These are phyloP conservation scores for Mucor saturninus DNA, from an alignment of 371 early-diverging fungal genomes.

Conservation along the genomic window DNA sequence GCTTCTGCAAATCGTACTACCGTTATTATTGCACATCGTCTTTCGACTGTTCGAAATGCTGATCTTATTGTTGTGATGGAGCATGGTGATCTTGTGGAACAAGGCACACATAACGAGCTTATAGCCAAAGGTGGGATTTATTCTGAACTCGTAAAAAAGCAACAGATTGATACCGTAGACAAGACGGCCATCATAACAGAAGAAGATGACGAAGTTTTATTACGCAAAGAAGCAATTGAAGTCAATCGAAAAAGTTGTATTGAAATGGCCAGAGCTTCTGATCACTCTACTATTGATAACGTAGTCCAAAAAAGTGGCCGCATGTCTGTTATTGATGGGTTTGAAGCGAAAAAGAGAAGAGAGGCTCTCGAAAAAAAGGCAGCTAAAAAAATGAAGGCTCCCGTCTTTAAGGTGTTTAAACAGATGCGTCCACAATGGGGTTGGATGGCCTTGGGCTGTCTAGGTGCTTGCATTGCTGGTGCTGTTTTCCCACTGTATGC, in stretches of 20 bases:
- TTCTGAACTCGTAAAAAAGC: conserved; percentile 61
- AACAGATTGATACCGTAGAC: conserved; percentile 33
- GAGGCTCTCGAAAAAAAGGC: conserved; percentile 41
- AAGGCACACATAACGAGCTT: conserved; percentile 74
- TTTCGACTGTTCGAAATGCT: conserved; percentile 81
- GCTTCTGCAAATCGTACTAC: conserved; percentile 83
- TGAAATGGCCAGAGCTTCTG: background rate
- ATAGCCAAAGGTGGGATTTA: conserved; percentile 58
- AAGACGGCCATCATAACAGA: background rate
- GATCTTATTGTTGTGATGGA: conserved; percentile 84
- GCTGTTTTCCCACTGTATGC: conserved; percentile 43
- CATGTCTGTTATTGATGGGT: conserved; percentile 28
- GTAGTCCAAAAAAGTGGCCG: background rate
- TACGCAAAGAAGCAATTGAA: conserved; percentile 11
- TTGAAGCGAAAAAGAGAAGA: conserved; percentile 36
- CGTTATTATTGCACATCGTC: conserved; percentile 90
- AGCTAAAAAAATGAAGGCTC: conserved; percentile 47
- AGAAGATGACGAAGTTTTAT: conserved; percentile 5
- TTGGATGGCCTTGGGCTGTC: conserved; percentile 38
- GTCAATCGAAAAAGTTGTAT: conserved; percentile 14
- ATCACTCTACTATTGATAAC: conserved; percentile 5
- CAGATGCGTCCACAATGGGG: conserved; percentile 46
- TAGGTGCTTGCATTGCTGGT: conserved; percentile 60
- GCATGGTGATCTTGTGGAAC: conserved; percentile 72
- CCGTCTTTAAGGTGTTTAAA: conserved; percentile 38